phyloP scores from a whole-genome alignment of 345 rosid species.

The Litchi chinensis region DNA sequence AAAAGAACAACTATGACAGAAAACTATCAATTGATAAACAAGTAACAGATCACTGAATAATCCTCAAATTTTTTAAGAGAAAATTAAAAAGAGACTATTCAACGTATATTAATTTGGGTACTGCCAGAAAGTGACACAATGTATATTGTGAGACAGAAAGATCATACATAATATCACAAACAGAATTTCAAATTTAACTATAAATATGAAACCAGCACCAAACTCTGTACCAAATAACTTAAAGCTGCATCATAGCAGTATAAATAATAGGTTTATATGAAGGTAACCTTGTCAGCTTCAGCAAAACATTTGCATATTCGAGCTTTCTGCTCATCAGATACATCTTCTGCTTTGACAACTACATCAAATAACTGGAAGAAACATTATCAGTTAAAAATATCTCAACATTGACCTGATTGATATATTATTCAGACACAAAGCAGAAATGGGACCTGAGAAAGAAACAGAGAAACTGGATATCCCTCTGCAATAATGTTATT shows the following conservation, averaged over 20 bases:
- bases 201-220: background rate
- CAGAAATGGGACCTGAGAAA: conserved; percentile 59
- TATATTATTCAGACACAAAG: conserved; percentile 5
- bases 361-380: conserved; percentile 66
- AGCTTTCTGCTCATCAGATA: conserved; percentile 90
- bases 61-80: background rate
- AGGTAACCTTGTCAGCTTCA: conserved; percentile 78
- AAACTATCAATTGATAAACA: background rate
- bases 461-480: conserved; percentile 87
- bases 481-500: conserved; percentile 80
- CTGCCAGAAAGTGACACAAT: background rate
- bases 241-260: background rate
- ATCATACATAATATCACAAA: background rate
- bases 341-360: conserved; percentile 66
- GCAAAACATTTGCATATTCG: conserved; percentile 76
- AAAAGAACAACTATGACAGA: background rate
- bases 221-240: background rate
- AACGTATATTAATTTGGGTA: background rate
- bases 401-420: background rate
- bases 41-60: background rate
- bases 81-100: background rate
- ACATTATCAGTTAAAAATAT: conserved; percentile 19
- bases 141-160: conserved; percentile 3
- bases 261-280: background rate
- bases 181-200: conserved; percentile 2